phyloP scores from a whole-genome alignment of 768 basidiomycete genomes.

The Pulveroboletus ravenelii region DNA sequence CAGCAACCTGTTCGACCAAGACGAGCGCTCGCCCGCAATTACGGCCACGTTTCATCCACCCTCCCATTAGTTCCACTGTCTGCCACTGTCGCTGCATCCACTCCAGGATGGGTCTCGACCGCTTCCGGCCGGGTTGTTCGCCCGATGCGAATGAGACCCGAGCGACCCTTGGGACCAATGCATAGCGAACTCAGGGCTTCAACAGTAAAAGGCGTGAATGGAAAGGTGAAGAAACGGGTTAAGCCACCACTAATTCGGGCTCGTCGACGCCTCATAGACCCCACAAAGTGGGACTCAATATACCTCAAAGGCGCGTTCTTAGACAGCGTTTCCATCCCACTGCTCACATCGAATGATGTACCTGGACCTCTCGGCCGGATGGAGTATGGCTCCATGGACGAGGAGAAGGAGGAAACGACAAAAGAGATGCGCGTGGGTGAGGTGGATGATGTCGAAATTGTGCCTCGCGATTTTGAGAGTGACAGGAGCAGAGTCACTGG shows the following conservation, averaged over 20 bases:
- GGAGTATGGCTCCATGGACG: neutral
- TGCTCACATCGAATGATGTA: neutral
- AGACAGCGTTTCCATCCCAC: conserved; percentile 31
- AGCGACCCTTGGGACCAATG: conserved; percentile 45
- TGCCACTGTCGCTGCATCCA: conserved; percentile 48
- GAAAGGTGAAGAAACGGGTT: conserved; percentile 40
- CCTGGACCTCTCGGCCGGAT: neutral
- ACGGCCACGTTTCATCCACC: conserved; percentile 48
- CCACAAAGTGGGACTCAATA: conserved; percentile 62
- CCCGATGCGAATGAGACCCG: conserved; percentile 68
- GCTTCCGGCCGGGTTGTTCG: conserved; percentile 59
- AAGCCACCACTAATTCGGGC: conserved; percentile 56
- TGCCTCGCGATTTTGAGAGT: conserved; percentile 4
- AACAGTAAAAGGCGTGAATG: conserved; percentile 11
- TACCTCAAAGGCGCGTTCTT: conserved; percentile 70
- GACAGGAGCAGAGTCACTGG: neutral
- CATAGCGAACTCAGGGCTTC: conserved; percentile 2
- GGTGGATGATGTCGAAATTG: conserved; percentile 22
- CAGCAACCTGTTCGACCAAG: conserved; percentile 38
- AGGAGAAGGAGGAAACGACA: neutral
- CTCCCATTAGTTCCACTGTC: conserved; percentile 65
- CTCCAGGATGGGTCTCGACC: conserved; percentile 68
- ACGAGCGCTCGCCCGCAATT: conserved; percentile 33
- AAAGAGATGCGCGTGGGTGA: conserved; percentile 14
- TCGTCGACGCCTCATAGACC: conserved; percentile 63